Percentiles rank a stretch among this genome's conserved stretches.
These are phyloP conservation scores for Plectranthus barbatus DNA, from an alignment of 257 asterid genomes.

Conservation along the genomic window DNA sequence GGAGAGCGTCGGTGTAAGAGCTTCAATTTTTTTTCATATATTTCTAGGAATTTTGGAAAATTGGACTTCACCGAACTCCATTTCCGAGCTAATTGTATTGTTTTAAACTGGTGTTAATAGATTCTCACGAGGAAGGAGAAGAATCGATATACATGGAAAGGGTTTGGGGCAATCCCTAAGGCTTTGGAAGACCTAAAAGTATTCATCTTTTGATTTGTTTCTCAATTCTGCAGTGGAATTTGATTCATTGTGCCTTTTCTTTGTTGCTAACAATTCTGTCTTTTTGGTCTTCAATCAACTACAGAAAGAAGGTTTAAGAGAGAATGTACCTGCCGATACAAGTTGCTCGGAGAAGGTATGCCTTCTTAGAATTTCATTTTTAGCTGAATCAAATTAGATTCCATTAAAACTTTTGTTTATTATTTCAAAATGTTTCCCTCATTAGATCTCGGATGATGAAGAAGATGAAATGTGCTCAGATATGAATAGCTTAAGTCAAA, in stretches of 20 bases:
- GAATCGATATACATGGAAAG: constrained; percentile 86
- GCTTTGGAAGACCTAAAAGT: constrained; percentile 72
- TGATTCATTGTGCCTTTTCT: neutral
- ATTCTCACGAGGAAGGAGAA: constrained; percentile 80
- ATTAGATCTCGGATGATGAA: constrained; percentile 76
- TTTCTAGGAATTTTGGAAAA: neutral
- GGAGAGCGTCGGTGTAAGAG: constrained; percentile 93
- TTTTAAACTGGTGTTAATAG: constrained; percentile 28
- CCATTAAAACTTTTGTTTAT: neutral
- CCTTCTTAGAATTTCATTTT: neutral
- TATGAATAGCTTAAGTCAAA: constrained; percentile 34
- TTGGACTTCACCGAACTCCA: neutral
- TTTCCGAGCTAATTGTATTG: constrained; percentile 7
- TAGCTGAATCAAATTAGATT: neutral
- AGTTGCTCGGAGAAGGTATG: constrained; percentile 52
- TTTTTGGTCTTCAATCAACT: neutral
- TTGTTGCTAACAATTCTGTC: neutral
- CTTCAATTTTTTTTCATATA: neutral
- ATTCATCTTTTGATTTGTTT: neutral
- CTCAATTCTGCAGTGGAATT: neutral
- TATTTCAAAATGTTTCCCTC: neutral
- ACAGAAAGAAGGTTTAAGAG: constrained; percentile 68
- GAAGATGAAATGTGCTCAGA: constrained; percentile 59
- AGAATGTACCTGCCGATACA: constrained; percentile 44
- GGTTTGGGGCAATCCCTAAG: constrained; percentile 73